A percentile compares a stretch with the other conserved stretches of the same genome.
These are phyloP conservation scores for Cichorium intybus DNA, from an alignment of 140 eudicot genomes.

Conservation along the genomic window DNA sequence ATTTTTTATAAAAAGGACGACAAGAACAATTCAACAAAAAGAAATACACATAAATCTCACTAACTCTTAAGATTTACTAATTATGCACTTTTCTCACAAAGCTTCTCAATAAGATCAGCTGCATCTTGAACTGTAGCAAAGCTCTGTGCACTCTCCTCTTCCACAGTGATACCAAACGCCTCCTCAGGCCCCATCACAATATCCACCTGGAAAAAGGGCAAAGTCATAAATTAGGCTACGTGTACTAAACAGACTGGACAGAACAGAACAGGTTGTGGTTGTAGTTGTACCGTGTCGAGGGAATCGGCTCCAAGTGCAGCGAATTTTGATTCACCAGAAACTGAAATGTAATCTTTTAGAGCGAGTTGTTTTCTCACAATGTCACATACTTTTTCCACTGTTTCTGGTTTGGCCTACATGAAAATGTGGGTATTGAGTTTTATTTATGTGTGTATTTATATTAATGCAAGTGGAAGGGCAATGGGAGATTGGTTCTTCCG, in stretches of 20 bases:
- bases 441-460: neutral
- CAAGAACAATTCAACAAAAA: slow-evolving; percentile 13
- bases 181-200: slow-evolving; percentile 53
- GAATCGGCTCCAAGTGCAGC: slow-evolving; percentile 78
- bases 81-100: slow-evolving; percentile 28
- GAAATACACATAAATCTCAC: neutral
- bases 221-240: neutral
- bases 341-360: slow-evolving; percentile 45
- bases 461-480: neutral
- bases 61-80: neutral
- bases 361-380: slow-evolving; percentile 76
- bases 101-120: slow-evolving; percentile 51
- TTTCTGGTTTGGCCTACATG: slow-evolving; percentile 71
- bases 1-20: too few species aligned
- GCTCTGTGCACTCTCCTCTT: slow-evolving; percentile 46
- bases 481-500: slow-evolving; percentile 30
- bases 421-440: neutral
- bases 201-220: slow-evolving; percentile 33
- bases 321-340: slow-evolving; percentile 61
- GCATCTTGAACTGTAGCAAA: slow-evolving; percentile 50
- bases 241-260: neutral
- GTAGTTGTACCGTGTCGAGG: slow-evolving; percentile 60
- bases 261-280: too few species aligned
- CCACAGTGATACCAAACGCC: slow-evolving; percentile 44
- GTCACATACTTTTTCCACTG: slow-evolving; percentile 52